Evolutionary conservation across 78 protist species (phyloP), one percentile per base, ranked within the genome.

Genomic region (Dictyostelium brefeldianum): DNA sequence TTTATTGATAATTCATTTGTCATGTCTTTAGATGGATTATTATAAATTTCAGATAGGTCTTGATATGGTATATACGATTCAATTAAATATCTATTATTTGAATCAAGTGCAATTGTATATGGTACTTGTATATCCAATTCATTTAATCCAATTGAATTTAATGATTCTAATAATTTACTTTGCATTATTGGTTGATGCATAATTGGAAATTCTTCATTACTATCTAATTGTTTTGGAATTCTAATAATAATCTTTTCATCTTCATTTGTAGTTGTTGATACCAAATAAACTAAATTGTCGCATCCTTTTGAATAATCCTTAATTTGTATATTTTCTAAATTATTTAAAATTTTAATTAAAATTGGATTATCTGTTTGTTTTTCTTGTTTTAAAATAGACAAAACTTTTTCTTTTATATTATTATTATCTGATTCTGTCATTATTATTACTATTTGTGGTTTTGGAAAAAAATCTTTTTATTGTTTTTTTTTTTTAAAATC

Each of bases 121-220:
- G 93, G 78, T n/a, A 78, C 70, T 7, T 71, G 65, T 5, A 69
- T 12, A 20, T 50, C 78, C 27, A 43, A 36, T 18, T 57, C 47
- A 25, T 22, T 22, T 4, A 74, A 47, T 41, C 43, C 50, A 20
- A 43, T 43, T 3, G 18, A 22, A 1, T 62, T 43, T 27, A 50
- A 50, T 27, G 11, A 14, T 9, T 48, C 53, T 36, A 77, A n/a
- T 43, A 87, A 17, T 4, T 10, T 27, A 2, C 80, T 65, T 77
- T 87, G 93, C 93, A 87, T 87, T 20, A 3, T 47, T 41, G 84
- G 81, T 25, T 78, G 64, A 18, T 87, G 93, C 93, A 87, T 87
- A 4, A 70, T 31, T 8, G 84, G 84, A 27, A 78, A 46, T 48
- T 85, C 83, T 43, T 56, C 74, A n/a, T 36, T 14, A 11, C 69